Conservation (phyloP, 202 grass and related monocot genomes). For the Brachypodium distachyon region DNA sequence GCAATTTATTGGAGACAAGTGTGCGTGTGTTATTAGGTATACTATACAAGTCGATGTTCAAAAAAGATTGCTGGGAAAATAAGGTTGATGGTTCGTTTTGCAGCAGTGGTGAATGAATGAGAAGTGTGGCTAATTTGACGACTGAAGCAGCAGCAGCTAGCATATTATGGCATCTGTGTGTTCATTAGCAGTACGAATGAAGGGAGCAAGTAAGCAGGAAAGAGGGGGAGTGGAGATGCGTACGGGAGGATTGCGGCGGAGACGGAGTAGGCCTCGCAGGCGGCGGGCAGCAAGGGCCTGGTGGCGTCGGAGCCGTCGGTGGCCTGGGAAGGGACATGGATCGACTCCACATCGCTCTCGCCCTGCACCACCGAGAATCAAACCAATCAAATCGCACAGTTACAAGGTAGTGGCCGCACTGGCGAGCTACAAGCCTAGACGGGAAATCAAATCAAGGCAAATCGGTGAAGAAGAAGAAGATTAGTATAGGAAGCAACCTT, state of each 20-base stretch:
- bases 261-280: conserved; percentile 57
- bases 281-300: conserved; percentile 46
- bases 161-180: no score
- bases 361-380: neutral
- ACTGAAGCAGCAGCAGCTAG: neutral
- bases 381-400: neutral
- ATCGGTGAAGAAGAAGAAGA: neutral
- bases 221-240: neutral
- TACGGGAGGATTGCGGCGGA: conserved; percentile 64
- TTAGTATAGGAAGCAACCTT: neutral
- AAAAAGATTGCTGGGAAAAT: neutral
- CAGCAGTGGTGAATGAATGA: neutral
- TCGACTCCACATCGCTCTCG: conserved; percentile 23
- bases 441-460: no score
- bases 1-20: neutral
- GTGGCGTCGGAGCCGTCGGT: conserved; percentile 7
- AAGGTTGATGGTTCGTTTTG: neutral
- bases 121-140: neutral
- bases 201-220: neutral
- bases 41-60: neutral
- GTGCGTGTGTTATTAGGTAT: neutral
- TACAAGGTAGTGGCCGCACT: no score
- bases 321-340: conserved; percentile 16
- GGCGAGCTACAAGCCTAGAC: neutral
- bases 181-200: neutral